Percentiles rank a stretch among this genome's conserved stretches.
phyloP scores from a whole-genome alignment of 495 filamentous ascomycete genomes.

The Geoglossum glabrum region DNA sequence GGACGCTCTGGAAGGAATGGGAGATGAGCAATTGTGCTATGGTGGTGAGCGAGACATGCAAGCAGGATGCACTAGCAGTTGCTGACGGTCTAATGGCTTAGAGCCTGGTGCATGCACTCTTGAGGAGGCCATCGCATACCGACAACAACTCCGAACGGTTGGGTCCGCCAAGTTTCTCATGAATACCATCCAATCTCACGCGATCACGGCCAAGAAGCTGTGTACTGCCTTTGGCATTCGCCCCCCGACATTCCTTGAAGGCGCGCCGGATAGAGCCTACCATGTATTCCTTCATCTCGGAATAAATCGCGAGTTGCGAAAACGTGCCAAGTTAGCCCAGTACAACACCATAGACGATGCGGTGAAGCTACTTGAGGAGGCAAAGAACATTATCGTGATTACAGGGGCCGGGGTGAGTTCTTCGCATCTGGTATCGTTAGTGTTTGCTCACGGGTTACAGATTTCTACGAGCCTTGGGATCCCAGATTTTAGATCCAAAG shows the following conservation, averaged over 20 bases:
- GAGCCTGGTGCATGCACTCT: conserved; percentile 40
- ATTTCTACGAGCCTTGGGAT: conserved; percentile 58
- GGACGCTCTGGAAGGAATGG: conserved; percentile 8
- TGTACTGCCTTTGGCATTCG: conserved; percentile 80
- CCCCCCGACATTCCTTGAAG: conserved; percentile 58
- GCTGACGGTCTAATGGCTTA: background rate
- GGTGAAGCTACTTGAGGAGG: conserved; percentile 48
- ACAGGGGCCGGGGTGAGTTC: conserved; percentile 65
- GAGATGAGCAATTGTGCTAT: conserved; percentile 3
- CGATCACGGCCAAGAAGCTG: conserved; percentile 60
- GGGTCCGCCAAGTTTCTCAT: conserved; percentile 46
- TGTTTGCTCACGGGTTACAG: conserved; percentile 16
- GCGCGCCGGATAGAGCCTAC: conserved; percentile 50
- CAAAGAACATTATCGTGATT: conserved; percentile 74
- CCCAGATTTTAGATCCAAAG: conserved; percentile 72
- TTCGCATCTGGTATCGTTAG: background rate
- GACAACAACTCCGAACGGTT: conserved; percentile 48
- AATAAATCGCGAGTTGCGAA: conserved; percentile 63
- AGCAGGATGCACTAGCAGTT: background rate
- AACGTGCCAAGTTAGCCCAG: conserved; percentile 55
- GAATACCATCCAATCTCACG: conserved; percentile 44
- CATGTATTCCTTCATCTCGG: conserved; percentile 53
- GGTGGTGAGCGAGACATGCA: background rate
- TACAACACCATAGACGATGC: conserved; percentile 85
- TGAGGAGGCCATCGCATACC: conserved; percentile 48